Base-by-base conservation (phyloP, 495 filamentous ascomycete genomes). In the Xylaria flabelliformis region DNA sequence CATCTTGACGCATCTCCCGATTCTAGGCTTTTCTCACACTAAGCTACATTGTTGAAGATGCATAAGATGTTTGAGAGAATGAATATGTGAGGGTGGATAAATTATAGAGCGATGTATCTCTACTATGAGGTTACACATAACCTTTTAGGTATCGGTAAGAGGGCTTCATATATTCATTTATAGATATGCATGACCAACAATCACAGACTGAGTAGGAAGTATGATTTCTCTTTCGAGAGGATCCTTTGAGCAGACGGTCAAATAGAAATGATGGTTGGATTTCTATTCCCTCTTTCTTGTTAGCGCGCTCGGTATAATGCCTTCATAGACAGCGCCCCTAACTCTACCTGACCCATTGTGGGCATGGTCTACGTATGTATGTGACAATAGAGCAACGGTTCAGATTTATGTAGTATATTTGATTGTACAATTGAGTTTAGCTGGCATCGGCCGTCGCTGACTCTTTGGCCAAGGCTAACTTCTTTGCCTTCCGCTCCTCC, bases 401-500 rank as follows among this genome's bases (percentile, higher is more conserved):
- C 9, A 9, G 34, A 44, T 64, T 56, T 64, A 44, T 67, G 58
- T 67, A 26, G 24, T 39, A 9, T 59, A 8, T 59, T 72, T 64
- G 29, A 61, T 72, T 51, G 2, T 66, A 66, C 36, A 51, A 17
- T 39, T 74, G 70, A 67, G 77, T 72, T 61, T 64, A 71, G 67
- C 70, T 74, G 58, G 72, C 71, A 62, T 73, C 73, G 55, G 66
- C 17, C n/a, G 50, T 26, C 32, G 62, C 65, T 44, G 29, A 29
- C 41, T 36, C 61, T 50, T 5, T 19, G 58, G 58, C 58, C 32
- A 39, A n/a, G 13, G 76, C 76, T 71, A 86, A 71, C 77, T 80
- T 82, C 81, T 80, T 79, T 41, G 76, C 75, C 75, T 84, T 85
- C 56, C 82, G 81, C 72, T 81, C 85, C 76, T 87, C 84, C 50